Base-by-base conservation (phyloP, 768 basidiomycete species). In the Trichaptum fuscoviolaceum region DNA sequence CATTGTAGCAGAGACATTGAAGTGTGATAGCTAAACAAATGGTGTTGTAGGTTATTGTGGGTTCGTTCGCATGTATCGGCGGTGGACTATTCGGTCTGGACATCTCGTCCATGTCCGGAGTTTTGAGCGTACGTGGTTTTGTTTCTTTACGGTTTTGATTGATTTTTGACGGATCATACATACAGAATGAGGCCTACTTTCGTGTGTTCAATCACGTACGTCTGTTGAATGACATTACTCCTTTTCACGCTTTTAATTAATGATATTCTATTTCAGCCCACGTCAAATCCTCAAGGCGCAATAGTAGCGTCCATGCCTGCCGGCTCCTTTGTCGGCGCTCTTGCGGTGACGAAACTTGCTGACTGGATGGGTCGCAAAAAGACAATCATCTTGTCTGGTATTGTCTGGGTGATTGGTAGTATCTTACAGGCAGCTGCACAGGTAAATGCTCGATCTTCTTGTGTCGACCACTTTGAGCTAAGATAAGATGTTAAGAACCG, bases 301-400 rank as follows among this genome's bases (percentile, higher is more conserved):
- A 91, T 91, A 59, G 87, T 89, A n/a, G 90, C 90, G 2, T 76
- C 89, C 57, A 91, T 92, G 89, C 90, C 90, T 20, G 89, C 88
- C 2, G 90, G 87, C 57, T 90, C 89, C 24, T 80, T 92, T 62
- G 66, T 86, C 35, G 90, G 90, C 23, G 83, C 90, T 3, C 82
- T 91, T 30, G 74, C 83, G 20, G 89, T 90, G 23, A 84, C 84
- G 3, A 77, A 81, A 57, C 80, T 91, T 62, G 90, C 87, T 25
- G 90, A 92, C 72, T 74, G 76, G 52, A 72, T 90, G 23, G 90
- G 90, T 57, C 84, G 89, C 42, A 90, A 85, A 76, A 84, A 80
- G 58, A 87, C 85, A 6, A 78, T 92, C 73, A 87, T 91, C 63
- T 69, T 89, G 17, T 81, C 87, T 63, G 89, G 89, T 64, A 71